phyloP scores from a whole-genome alignment of 495 filamentous ascomycete species.

The Penicillium canariense region DNA sequence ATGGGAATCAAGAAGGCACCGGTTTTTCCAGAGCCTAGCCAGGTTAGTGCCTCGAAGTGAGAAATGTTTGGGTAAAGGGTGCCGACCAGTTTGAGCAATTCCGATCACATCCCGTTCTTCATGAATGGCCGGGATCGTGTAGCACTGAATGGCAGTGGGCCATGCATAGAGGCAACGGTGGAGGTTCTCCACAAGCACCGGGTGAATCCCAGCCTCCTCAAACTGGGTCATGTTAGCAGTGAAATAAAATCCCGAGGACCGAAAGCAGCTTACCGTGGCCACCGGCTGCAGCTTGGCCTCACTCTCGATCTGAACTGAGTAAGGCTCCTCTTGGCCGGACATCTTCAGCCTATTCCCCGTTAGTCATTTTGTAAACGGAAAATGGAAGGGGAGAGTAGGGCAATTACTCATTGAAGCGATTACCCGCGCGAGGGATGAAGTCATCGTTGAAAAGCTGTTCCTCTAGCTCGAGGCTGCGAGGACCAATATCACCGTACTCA shows the following conservation, averaged over 20 bases:
- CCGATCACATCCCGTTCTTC: conserved; percentile 76
- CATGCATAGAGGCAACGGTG: conserved; percentile 58
- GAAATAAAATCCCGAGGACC: conserved; percentile 50
- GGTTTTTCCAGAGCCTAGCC: conserved; percentile 89
- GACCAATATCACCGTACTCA: conserved; percentile 82
- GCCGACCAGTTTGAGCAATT: conserved; percentile 87
- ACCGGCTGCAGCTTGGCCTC: conserved; percentile 29
- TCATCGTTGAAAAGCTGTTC: conserved; percentile 63
- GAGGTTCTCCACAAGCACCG: conserved; percentile 76
- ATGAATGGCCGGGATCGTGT: conserved; percentile 72
- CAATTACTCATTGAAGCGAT: conserved; percentile 41
- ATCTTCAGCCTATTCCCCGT: neutral
- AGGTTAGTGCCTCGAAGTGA: conserved; percentile 4
- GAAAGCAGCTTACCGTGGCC: conserved; percentile 34
- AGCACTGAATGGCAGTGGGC: conserved; percentile 86
- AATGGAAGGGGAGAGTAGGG: neutral
- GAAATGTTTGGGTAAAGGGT: neutral
- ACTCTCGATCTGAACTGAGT: conserved; percentile 19
- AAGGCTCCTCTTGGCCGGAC: neutral
- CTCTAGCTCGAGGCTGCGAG: conserved; percentile 65
- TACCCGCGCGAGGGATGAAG: conserved; percentile 40
- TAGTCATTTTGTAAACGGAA: neutral
- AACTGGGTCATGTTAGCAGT: conserved; percentile 47
- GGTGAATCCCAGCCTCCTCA: conserved; percentile 78
- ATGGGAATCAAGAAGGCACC: conserved; percentile 89